phyloP scores from a whole-genome alignment of 768 basidiomycete genomes.

The Cystobasidium tubakii region DNA sequence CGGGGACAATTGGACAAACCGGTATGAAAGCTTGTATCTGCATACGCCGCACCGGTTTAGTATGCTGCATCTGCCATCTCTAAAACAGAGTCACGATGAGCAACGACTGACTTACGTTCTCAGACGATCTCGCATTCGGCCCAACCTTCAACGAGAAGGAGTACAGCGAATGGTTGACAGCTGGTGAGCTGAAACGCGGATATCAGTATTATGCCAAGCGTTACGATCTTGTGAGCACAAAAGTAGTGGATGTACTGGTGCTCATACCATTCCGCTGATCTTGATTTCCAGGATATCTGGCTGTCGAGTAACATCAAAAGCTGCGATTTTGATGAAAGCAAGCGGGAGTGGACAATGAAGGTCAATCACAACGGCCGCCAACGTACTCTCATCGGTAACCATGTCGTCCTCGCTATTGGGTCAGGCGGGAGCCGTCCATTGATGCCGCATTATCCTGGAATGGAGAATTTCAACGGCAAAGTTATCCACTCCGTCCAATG shows the following conservation, averaged over 20 bases:
- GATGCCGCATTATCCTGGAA: constrained; percentile 24
- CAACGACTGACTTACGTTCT: not conserved
- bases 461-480: constrained; percentile 32
- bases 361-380: constrained; percentile 11
- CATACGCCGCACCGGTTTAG: constrained; percentile 1
- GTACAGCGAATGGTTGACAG: constrained; percentile 7
- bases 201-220: constrained; percentile 29
- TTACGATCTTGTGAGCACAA: not conserved
- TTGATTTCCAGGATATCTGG: constrained; percentile 17
- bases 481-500: constrained; percentile 34
- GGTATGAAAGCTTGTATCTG: constrained; percentile 20
- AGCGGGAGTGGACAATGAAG: constrained; percentile 13
- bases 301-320: constrained; percentile 1
- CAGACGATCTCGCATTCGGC: constrained; percentile 5
- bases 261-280: not conserved
- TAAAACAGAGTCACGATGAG: too few relatives aligned
- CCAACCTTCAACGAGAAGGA: constrained; percentile 26
- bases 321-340: constrained; percentile 1
- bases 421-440: not conserved
- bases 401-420: constrained; percentile 36
- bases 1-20: constrained; percentile 38
- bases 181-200: constrained; percentile 17
- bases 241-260: not conserved
- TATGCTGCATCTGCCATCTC: too few relatives aligned
- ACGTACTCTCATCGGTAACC: not conserved